Evolutionary conservation across 2,329 filamentous ascomycete genomes (phyloP), one percentile per base, ranked within the genome.

Genomic region (Penicillium sp.): DNA sequence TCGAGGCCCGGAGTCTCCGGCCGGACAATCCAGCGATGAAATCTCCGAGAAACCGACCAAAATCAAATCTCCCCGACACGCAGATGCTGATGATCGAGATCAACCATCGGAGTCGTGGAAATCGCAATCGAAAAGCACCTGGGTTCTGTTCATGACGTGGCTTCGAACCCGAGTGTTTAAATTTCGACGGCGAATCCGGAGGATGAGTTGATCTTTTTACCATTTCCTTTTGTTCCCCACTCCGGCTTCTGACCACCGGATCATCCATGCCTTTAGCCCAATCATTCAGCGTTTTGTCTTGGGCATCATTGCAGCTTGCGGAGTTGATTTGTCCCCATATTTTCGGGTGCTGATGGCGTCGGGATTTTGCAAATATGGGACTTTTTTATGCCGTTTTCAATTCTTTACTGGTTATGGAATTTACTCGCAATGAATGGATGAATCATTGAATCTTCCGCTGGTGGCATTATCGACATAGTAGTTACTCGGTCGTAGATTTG

Each of bases 91-190:
- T 31, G 26, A 32, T n/a, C 39, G 35, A 7, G 37, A 39, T 11
- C 32, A 49, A 15, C 47, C 39, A 10, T 41, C 52, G 3, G 44
- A 32, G 3, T 51, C 52, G 11, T 62, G 56, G 55, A 62, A 57
- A 45, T 56, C 57, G 3, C 56, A 57, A 31, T 53, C 56, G 2
- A 59, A 57, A 36, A 63, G 58, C 39, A 60, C 65, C 14, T 77
- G 74, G 74, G 63, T 75, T 41, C 62, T 70, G 15, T 77, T 77
- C 51, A 60, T 76, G 37, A 74, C 74, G 1, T 78, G 75, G 75
- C 62, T 76, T 43, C 68, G 70, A 51, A 77, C 74, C 20, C 64
- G 74, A 41, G 55, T 77, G 39, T 68, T 77, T 47, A 72, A 74
- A 47, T 65, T 75, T 41, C 62, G 65, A 27, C 61, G 62, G 37